phyloP scores from a whole-genome alignment of 768 basidiomycete species.

The Mycena latifolia region DNA sequence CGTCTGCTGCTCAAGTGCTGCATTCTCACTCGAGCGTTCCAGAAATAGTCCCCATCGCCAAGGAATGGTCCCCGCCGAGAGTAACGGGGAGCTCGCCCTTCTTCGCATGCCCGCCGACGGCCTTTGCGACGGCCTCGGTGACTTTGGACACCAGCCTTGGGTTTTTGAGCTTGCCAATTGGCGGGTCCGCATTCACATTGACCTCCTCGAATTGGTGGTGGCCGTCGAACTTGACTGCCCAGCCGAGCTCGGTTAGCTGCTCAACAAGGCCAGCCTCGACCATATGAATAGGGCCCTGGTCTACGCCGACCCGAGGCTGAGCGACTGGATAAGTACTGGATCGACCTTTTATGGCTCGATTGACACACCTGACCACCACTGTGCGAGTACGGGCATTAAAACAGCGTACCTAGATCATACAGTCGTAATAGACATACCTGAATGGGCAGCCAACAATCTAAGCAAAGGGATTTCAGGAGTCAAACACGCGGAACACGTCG shows the following conservation, averaged over 20 bases:
- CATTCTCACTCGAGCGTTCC: constrained; percentile 56
- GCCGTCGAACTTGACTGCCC: constrained; percentile 91
- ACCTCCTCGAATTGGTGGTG: constrained; percentile 91
- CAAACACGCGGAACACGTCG: constrained; percentile 6
- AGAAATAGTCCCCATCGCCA: constrained; percentile 95
- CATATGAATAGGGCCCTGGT: constrained; percentile 89
- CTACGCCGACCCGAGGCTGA: constrained; percentile 84
- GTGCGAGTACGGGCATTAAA: constrained; percentile 23
- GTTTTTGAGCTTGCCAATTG: constrained; percentile 92
- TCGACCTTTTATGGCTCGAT: constrained; percentile 11
- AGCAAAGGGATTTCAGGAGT: constrained; percentile 25
- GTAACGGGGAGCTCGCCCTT: constrained; percentile 90
- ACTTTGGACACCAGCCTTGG: constrained; percentile 90
- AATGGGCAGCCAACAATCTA: constrained; percentile 97
- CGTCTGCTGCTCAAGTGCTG: neutral
- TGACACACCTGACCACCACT: constrained; percentile 73
- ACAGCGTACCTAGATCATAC: constrained; percentile 4
- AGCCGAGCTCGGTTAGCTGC: constrained; percentile 85
- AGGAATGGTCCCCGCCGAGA: constrained; percentile 95
- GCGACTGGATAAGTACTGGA: constrained; percentile 28
- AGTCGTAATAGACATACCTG: constrained; percentile 67
- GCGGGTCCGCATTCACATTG: constrained; percentile 72
- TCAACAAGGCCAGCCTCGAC: constrained; percentile 87
- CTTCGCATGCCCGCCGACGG: constrained; percentile 80
- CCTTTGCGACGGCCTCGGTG: constrained; percentile 80